Percentiles rank a stretch among this genome's conserved stretches.
Conservation (phyloP, 2,329 filamentous ascomycete genomes). For the Phaeomoniella chlamydospora region DNA sequence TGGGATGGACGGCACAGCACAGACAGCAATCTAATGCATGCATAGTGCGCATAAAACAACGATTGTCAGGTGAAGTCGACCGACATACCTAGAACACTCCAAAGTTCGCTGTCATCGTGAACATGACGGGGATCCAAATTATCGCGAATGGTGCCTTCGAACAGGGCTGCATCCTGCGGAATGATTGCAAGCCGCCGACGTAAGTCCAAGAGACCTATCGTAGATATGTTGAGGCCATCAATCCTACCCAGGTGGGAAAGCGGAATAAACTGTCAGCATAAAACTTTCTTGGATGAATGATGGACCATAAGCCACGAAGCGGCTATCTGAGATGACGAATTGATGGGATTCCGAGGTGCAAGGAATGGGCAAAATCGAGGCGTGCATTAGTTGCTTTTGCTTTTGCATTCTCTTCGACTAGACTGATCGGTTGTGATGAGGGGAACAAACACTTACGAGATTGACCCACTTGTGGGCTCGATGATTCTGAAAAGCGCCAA, state of each 20-base stretch:
- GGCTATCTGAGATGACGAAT: too few relatives aligned
- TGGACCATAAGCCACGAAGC: too few relatives aligned
- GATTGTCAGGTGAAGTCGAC: too few relatives aligned
- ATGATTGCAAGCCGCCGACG: conserved; percentile 88
- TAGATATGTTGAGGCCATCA: conserved; percentile 76
- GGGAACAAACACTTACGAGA: conserved; percentile 42
- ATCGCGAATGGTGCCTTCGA: conserved; percentile 83
- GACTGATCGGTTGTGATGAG: too few relatives aligned
- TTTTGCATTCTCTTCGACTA: neutral
- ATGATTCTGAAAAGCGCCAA: conserved; percentile 92
- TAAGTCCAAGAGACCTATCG: conserved; percentile 79
- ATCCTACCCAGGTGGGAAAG: conserved; percentile 46
- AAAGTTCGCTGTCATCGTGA: conserved; percentile 92
- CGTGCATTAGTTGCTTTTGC: neutral
- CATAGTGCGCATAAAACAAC: too few relatives aligned
- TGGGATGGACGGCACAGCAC: neutral
- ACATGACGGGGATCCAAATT: conserved; percentile 91
- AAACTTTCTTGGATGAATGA: neutral
- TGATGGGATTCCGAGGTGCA: neutral
- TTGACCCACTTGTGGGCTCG: conserved; percentile 66
- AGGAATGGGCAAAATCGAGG: neutral
- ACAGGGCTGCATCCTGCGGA: conserved; percentile 90
- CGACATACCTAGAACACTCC: conserved; percentile 72
- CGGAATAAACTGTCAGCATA: neutral
- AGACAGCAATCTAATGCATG: neutral